phyloP scores from a whole-genome alignment of 106 monocot genomes.

The Platanthera zijinensis region DNA sequence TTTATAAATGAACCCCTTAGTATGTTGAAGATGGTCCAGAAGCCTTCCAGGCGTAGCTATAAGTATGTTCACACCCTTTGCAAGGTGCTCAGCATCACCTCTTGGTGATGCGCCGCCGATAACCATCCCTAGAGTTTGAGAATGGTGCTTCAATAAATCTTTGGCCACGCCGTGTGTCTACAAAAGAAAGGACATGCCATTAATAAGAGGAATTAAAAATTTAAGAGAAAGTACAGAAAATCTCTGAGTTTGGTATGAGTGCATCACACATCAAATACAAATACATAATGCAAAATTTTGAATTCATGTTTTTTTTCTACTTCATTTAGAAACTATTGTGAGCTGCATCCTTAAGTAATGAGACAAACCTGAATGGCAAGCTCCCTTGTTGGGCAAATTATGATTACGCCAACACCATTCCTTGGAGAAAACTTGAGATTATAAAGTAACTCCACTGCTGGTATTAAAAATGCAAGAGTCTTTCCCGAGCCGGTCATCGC shows the following conservation, averaged over 20 bases:
- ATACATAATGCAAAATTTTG: background rate
- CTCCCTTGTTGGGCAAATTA: slow-evolving; percentile 93
- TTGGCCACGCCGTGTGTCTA: slow-evolving; percentile 81
- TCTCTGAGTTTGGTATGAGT: background rate
- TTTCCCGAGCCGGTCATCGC: slow-evolving; percentile 90
- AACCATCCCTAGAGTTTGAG: slow-evolving; percentile 78
- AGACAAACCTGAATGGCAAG: slow-evolving; percentile 83
- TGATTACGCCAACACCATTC: slow-evolving; percentile 75
- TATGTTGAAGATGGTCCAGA: slow-evolving; percentile 80
- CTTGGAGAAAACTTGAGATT: slow-evolving; percentile 40
- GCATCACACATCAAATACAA: background rate
- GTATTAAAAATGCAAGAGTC: slow-evolving; percentile 90
- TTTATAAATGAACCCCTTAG: slow-evolving; percentile 79
- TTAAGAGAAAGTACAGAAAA: background rate
- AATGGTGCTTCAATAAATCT: slow-evolving; percentile 73
- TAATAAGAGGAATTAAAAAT: background rate
- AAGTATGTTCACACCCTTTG: slow-evolving; percentile 72
- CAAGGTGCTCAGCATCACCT: slow-evolving; percentile 75
- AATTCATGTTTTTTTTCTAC: background rate
- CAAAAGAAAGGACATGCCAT: background rate
- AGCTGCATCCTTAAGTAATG: background rate
- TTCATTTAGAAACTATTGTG: background rate
- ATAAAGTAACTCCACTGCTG: slow-evolving; percentile 71
- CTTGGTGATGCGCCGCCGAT: slow-evolving; percentile 64
- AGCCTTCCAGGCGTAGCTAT: slow-evolving; percentile 90